Evolutionary conservation across 2,329 filamentous ascomycete species (phyloP), one percentile per base, ranked within the genome.

Genomic region (Grosmannia serpens): DNA sequence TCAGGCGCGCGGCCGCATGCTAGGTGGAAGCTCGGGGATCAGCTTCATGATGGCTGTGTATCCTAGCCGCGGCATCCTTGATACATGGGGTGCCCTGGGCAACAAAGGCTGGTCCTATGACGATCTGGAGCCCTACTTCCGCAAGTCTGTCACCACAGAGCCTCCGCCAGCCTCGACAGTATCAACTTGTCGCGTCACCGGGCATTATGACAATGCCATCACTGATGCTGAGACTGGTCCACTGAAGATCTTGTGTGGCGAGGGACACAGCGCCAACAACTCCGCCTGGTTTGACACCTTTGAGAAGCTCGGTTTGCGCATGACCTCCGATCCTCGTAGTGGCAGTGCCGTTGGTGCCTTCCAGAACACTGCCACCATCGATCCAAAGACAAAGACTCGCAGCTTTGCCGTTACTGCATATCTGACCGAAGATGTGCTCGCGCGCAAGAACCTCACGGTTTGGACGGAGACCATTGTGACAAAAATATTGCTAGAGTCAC

Each of bases 21-120:
- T 88, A 0, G 86, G 86, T 22, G 86, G 85, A 8, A 83, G 83
- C 8, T 80, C 76, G 20, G 79, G 79, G 0, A 74, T 85, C 53
- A 84, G 85, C 62, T 80, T 78, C 62, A 79, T 83, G 77, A 77
- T 81, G 53, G 75, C 74, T 71, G 74, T 74, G 57, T 73, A 77
- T 35, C 77, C 73, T 8, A 73, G 70, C 54, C 69, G 65, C 41
- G 71, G 71, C 41, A 79, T 82, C 51, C 78, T 80, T 52, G 77
- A 85, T 67, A 74, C 74, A 0, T 86, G 82, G 82, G 77, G 75
- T 53, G 68, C 71, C 33, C 68, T 86, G 11, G 82, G 82, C 0
- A 85, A 85, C 62, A 58, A 63, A 1, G 82, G 80, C 2, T 86
- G 83, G 83, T 72, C 74, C 1, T 85, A 79, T 79, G 69, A 79